phyloP scores from a whole-genome alignment of 192 early-diverging fungal species.

The Glomus cerebriforme region DNA sequence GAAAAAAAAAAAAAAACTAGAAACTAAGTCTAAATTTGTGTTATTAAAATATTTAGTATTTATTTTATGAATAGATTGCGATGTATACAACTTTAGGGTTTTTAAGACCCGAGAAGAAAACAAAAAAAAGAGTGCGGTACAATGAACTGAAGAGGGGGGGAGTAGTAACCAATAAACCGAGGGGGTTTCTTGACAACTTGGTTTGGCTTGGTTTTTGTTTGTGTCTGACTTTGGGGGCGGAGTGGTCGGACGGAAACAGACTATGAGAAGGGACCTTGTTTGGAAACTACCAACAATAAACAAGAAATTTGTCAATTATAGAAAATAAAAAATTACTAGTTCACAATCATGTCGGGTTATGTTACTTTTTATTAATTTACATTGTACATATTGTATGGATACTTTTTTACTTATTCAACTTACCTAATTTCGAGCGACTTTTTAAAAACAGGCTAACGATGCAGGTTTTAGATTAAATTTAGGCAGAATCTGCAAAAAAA shows the following conservation, averaged over 20 bases:
- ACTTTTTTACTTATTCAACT: background rate
- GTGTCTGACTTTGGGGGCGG: background rate
- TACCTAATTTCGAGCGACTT: background rate
- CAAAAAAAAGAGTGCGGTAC: slow-evolving; percentile 3
- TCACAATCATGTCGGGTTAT: background rate
- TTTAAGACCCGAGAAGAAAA: background rate
- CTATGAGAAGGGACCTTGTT: background rate
- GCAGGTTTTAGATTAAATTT: background rate
- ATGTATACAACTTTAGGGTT: background rate
- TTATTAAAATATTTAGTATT: background rate
- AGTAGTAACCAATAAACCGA: background rate
- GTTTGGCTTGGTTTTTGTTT: background rate
- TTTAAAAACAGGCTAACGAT: background rate
- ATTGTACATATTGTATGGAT: background rate
- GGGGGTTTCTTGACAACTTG: background rate
- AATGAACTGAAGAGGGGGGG: slow-evolving; percentile 3
- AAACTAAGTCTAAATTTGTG: background rate
- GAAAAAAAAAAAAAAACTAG: background rate
- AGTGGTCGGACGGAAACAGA: background rate
- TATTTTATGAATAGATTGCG: background rate
- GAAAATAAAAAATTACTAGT: background rate
- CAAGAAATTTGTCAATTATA: background rate
- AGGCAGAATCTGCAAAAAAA: background rate
- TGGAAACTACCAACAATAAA: background rate
- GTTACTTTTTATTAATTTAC: background rate